Base-by-base conservation (phyloP, 345 rosid species). In the Acer campestre region DNA sequence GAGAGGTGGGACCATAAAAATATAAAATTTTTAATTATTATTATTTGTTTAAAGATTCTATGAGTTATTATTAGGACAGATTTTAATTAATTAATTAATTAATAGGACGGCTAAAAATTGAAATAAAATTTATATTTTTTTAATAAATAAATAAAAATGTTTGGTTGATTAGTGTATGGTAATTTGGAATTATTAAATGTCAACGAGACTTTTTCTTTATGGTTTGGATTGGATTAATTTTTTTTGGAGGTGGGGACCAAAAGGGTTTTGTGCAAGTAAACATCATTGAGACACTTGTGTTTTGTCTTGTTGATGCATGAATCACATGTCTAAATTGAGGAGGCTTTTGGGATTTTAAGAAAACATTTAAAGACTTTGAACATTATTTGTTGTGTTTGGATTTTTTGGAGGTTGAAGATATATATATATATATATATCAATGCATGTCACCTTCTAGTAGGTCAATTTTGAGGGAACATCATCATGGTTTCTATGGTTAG, bases 1-100 rank as follows among this genome's bases (percentile, higher is more conserved):
- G 6, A 25, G 31, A 29, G 38, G 25, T 9, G 77, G 81, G 81
- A 46, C 81, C 77, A 22, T 10, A 17, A 63, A 63, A 22, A 35
- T 35, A 35, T 35, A 35, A 35, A 25, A 29, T 27, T 27, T 27
- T 27, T 27, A 27, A 27, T 27, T 27, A 27, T 27, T 27, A 27
- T 29, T 29, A 31, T 31, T 31, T 31, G 6, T 31, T 31, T 31
- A 31, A 56, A 56, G 23, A 56, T 18, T 49, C 31, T 11, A 14
- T 7, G 64, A n/a, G n/a, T n/a, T n/a, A n/a, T n/a, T n/a, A n/a
- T 18, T n/a, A 44, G 63, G 64, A 9, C 31, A 11, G 40, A 12
- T 22, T 29, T 55, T 35, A 40, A 59, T 25, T 25, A 25, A 1
- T 55, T 35, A 40, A 59, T 25, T 25, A 25, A 1, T 72, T 38